A percentile compares a stretch with the other conserved stretches of the same genome.
Evolutionary conservation across 2,329 filamentous ascomycete genomes (phyloP).

Genomic region (Mycosphaerella sp.): DNA sequence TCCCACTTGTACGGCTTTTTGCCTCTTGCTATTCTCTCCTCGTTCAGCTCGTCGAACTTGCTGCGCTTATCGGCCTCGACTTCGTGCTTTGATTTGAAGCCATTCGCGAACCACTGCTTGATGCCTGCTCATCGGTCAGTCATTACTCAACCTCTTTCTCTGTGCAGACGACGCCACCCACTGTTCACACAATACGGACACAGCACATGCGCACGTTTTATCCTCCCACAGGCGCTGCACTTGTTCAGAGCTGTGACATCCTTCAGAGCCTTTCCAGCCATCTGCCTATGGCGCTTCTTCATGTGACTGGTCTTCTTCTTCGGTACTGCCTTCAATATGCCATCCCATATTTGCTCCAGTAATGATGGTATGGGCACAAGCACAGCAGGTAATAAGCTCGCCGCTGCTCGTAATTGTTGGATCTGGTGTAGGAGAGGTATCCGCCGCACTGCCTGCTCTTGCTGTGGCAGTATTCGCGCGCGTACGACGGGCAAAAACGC

Average conservation of each 20-base stretch:
- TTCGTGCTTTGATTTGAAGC: conserved; percentile 30
- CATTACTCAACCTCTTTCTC: background rate
- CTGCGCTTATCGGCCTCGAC: conserved; percentile 21
- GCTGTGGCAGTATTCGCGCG: conserved; percentile 37
- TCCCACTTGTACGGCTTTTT: conserved; percentile 23
- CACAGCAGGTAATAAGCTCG: conserved; percentile 46
- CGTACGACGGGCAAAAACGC: conserved; percentile 51
- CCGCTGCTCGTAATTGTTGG: conserved; percentile 38
- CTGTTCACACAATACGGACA: conserved; percentile 82
- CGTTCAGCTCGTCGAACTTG: conserved; percentile 25
- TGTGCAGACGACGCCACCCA: conserved; percentile 42
- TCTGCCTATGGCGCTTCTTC: conserved; percentile 86
- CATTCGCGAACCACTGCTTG: conserved; percentile 33
- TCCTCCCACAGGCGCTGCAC: conserved; percentile 80
- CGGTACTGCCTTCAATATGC: conserved; percentile 81
- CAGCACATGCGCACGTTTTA: conserved; percentile 81
- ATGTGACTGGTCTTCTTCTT: conserved; percentile 99
- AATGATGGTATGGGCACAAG: conserved; percentile 61
- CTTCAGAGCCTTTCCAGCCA: conserved; percentile 92
- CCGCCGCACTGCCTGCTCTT: conserved; percentile 42
- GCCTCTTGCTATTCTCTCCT: conserved; percentile 23
- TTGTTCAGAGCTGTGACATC: conserved; percentile 82
- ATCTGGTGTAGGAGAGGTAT: conserved; percentile 42
- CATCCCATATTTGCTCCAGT: conserved; percentile 86
- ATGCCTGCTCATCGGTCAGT: conserved; percentile 25